phyloP scores from a whole-genome alignment of 2,329 filamentous ascomycete species.

The Piedraia hortae region DNA sequence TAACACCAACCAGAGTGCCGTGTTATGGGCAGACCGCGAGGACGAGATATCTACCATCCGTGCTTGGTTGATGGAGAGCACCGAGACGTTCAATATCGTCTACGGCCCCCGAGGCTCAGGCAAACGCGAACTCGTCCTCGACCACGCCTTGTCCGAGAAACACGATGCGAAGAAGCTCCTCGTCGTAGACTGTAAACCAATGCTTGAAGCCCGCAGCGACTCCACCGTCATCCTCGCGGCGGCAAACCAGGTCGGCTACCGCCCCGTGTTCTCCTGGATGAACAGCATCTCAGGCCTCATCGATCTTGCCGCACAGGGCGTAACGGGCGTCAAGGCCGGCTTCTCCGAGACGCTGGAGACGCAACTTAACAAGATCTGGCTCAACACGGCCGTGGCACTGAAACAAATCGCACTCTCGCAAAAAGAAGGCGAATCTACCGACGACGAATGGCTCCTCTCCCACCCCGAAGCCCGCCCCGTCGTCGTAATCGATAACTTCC shows the following conservation, averaged over 20 bases:
- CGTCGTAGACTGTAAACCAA: slow-evolving; percentile 74
- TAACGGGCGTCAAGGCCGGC: slow-evolving; percentile 77
- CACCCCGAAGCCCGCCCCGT: slow-evolving; percentile 64
- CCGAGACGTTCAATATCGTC: slow-evolving; percentile 78
- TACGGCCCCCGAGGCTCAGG: slow-evolving; percentile 80
- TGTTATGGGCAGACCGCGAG: slow-evolving; percentile 74
- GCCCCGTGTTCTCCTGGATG: slow-evolving; percentile 86
- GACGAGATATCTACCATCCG: slow-evolving; percentile 57
- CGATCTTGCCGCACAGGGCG: slow-evolving; percentile 76
- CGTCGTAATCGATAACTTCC: slow-evolving; percentile 74
- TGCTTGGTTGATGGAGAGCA: slow-evolving; percentile 64
- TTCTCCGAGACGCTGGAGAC: slow-evolving; percentile 82
- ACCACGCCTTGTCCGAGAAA: slow-evolving; percentile 46
- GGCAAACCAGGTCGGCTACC: slow-evolving; percentile 62
- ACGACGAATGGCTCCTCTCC: slow-evolving; percentile 67
- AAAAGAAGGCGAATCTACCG: slow-evolving; percentile 38
- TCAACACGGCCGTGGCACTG: slow-evolving; percentile 54
- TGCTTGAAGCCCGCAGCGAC: slow-evolving; percentile 75
- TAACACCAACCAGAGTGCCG: slow-evolving; percentile 41
- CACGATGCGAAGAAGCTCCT: slow-evolving; percentile 40
- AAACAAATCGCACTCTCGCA: slow-evolving; percentile 51
- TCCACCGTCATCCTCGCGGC: slow-evolving; percentile 58
- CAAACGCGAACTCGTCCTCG: slow-evolving; percentile 64
- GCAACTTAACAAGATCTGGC: slow-evolving; percentile 68
- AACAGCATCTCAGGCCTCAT: slow-evolving; percentile 82